phyloP scores from a whole-genome alignment of 371 early-diverging fungal genomes.

The Gilbertella persicaria region DNA sequence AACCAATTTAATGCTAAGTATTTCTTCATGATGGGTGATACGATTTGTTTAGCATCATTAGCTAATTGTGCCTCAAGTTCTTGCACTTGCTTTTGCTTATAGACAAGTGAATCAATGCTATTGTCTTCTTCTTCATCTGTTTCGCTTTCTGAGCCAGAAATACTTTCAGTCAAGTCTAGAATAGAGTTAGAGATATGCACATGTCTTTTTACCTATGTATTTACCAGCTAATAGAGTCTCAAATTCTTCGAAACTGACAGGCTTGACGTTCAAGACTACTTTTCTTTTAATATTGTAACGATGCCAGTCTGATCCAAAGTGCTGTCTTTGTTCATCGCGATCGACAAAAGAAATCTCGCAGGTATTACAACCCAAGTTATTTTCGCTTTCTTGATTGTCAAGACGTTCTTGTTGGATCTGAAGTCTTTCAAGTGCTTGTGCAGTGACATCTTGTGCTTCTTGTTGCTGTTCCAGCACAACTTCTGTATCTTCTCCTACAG shows the following conservation, averaged over 20 bases:
- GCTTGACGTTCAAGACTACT: constrained; percentile 73
- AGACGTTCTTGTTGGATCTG: constrained; percentile 25
- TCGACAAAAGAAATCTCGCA: constrained; percentile 86
- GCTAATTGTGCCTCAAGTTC: constrained; percentile 23
- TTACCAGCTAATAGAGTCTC: constrained; percentile 69
- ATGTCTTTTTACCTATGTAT: constrained; percentile 3
- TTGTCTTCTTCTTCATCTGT: constrained; percentile 29
- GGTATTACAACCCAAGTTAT: constrained; percentile 64
- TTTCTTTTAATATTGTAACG: constrained; percentile 96
- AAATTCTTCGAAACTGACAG: constrained; percentile 83
- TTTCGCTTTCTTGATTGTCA: constrained; percentile 8
- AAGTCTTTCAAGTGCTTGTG: constrained; percentile 19
- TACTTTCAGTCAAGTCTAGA: constrained; percentile 48
- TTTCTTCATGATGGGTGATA: constrained; percentile 29
- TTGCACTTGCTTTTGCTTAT: constrained; percentile 37
- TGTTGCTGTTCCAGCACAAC: constrained; percentile 3
- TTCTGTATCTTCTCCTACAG: constrained; percentile 21
- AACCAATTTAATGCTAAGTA: constrained; percentile 55
- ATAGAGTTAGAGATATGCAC: not conserved
- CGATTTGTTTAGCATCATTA: constrained; percentile 23
- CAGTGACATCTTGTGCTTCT: constrained; percentile 7
- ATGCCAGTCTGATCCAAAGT: constrained; percentile 97
- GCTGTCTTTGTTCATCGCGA: constrained; percentile 84
- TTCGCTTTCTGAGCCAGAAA: constrained; percentile 52
- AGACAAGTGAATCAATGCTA: constrained; percentile 36